phyloP scores from a whole-genome alignment of 495 filamentous ascomycete genomes.

The Penicillium bialowiezense region DNA sequence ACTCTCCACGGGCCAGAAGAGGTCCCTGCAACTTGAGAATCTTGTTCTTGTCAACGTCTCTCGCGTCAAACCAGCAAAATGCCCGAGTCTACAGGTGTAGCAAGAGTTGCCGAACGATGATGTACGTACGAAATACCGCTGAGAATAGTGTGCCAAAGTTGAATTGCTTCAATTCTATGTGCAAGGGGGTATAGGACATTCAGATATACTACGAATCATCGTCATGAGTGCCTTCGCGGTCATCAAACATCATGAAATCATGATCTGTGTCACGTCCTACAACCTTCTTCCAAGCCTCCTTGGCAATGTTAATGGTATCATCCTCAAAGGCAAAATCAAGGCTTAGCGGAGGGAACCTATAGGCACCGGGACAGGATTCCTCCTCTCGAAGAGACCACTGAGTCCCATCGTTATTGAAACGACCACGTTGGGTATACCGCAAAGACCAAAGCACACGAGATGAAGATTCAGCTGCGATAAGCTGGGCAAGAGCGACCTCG shows the following conservation, averaged over 20 bases:
- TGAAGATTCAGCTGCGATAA: slow-evolving; percentile 42
- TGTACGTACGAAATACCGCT: too few relatives aligned
- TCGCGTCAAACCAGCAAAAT: too few relatives aligned
- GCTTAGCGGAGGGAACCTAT: slow-evolving; percentile 50
- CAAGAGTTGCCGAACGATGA: too few relatives aligned
- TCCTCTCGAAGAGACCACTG: slow-evolving; percentile 5
- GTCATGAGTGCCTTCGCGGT: slow-evolving; percentile 39
- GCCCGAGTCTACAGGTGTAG: too few relatives aligned
- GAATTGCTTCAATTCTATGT: neutral
- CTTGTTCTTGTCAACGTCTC: neutral
- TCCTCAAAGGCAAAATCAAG: slow-evolving; percentile 71
- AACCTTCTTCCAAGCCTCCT: slow-evolving; percentile 60
- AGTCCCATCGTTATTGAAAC: slow-evolving; percentile 14
- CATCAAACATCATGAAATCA: slow-evolving; percentile 62
- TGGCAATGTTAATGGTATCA: slow-evolving; percentile 55
- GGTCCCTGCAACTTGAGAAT: neutral
- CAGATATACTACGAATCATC: slow-evolving; percentile 20
- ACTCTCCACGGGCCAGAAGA: neutral
- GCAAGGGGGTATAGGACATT: neutral
- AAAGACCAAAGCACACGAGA: slow-evolving; percentile 58
- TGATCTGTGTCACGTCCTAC: slow-evolving; percentile 48
- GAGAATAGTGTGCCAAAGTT: too few relatives aligned
- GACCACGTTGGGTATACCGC: slow-evolving; percentile 55
- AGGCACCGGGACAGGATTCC: slow-evolving; percentile 23
- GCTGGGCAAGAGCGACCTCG: slow-evolving; percentile 50